phyloP scores from a whole-genome alignment of 345 rosid genomes.

The Corymbia maculata region DNA sequence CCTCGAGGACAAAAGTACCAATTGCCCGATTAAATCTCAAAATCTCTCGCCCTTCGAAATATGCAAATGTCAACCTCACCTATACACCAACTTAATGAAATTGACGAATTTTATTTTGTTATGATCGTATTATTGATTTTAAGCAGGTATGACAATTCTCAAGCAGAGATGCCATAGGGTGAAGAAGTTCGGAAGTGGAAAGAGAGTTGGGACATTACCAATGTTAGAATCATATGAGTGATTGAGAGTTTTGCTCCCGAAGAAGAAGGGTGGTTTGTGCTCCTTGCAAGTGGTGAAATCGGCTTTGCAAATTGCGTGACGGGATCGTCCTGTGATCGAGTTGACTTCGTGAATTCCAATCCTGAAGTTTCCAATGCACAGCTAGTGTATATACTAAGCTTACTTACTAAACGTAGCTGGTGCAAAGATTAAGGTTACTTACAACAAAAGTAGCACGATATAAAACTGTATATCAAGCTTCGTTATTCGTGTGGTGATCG shows the following conservation, averaged over 20 bases:
- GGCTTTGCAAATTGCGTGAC: neutral
- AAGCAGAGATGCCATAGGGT: neutral
- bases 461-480: neutral
- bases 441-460: neutral
- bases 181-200: neutral
- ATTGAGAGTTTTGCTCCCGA: neutral
- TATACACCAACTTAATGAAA: neutral
- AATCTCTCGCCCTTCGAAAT: neutral
- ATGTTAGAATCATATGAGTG: neutral
- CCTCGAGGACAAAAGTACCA: neutral
- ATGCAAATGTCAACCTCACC: neutral
- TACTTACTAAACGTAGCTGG: neutral
- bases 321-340: neutral
- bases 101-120: neutral
- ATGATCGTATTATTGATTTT: neutral
- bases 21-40: neutral
- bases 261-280: neutral
- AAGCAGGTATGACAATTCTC: neutral
- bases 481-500: neutral
- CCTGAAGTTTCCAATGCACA: neutral
- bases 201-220: neutral
- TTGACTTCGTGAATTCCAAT: neutral
- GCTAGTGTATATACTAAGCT: neutral
- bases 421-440: neutral
- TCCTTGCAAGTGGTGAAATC: neutral